These are phyloP conservation scores for Penicillium bialowiezense DNA, from an alignment of 495 filamentous ascomycete species.

Conservation along the genomic window DNA sequence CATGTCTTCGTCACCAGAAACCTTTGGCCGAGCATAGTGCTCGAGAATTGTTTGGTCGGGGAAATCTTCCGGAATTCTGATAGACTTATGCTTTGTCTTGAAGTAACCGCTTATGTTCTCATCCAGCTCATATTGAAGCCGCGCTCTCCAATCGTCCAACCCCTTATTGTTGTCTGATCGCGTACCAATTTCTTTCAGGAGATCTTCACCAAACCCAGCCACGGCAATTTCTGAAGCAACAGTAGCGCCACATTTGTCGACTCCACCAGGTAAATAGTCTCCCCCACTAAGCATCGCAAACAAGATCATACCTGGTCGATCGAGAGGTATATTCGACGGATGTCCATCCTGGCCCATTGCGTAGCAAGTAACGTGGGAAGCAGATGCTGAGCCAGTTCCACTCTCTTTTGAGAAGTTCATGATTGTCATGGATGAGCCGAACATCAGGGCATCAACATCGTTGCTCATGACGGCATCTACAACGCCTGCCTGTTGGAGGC, in stretches of 20 bases:
- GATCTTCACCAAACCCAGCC: conserved; percentile 79
- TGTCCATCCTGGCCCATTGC: conserved; percentile 41
- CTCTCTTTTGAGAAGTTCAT: conserved; percentile 82
- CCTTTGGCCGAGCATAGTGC: conserved; percentile 81
- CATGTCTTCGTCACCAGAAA: conserved; percentile 64
- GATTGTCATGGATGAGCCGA: conserved; percentile 75
- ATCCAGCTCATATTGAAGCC: conserved; percentile 69
- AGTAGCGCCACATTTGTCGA: conserved; percentile 83
- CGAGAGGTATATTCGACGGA: conserved; percentile 52
- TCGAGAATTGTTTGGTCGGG: conserved; percentile 74
- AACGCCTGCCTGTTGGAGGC: conserved; percentile 76
- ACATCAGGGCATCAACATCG: conserved; percentile 98
- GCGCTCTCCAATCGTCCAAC: conserved; percentile 69
- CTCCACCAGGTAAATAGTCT: conserved; percentile 88
- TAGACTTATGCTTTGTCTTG: conserved; percentile 63
- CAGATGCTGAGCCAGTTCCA: conserved; percentile 56
- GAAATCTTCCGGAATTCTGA: conserved; percentile 78
- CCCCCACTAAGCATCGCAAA: conserved; percentile 95
- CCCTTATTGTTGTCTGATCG: conserved; percentile 43
- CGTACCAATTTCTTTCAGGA: conserved; percentile 58
- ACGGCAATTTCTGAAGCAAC: conserved; percentile 84
- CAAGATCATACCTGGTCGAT: conserved; percentile 86
- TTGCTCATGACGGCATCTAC: conserved; percentile 96
- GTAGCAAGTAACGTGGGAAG: conserved; percentile 86
- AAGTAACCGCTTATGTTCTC: conserved; percentile 87